These are phyloP conservation scores for Rhizopus sp. DNA, from an alignment of 371 early-diverging fungal species.

Conservation along the genomic window DNA sequence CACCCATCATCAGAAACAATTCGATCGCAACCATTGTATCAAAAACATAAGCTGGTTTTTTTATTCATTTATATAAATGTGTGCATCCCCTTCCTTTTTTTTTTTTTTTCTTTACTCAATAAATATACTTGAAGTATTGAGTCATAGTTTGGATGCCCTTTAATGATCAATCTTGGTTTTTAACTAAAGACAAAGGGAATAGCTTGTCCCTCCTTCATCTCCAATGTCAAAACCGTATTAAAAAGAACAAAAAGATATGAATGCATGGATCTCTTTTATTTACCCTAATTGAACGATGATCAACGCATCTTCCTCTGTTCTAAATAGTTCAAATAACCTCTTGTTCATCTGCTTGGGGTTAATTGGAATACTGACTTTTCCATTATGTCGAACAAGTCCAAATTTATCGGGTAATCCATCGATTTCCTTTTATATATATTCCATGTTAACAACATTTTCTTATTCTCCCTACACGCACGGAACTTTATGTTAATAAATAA, in stretches of 20 bases:
- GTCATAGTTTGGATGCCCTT: constrained; percentile 1
- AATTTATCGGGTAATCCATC: constrained; percentile 61
- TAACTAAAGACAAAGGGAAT: neutral
- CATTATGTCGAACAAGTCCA: constrained; percentile 59
- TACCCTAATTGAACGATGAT: constrained; percentile 33
- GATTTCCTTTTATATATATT: constrained; percentile 49
- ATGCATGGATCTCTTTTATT: neutral
- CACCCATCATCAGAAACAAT: neutral
- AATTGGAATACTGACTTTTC: constrained; percentile 64
- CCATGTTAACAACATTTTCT: neutral
- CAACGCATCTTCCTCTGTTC: constrained; percentile 57
- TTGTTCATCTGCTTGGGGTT: constrained; percentile 63
- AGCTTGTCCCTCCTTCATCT: neutral
- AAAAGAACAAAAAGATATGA: neutral
- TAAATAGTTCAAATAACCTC: constrained; percentile 50
- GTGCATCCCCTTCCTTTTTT: too few species aligned
- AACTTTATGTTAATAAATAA: too few species aligned
- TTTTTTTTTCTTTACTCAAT: neutral
- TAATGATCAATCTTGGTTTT: neutral
- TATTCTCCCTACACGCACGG: neutral
- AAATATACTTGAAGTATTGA: constrained; percentile 3
- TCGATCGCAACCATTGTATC: neutral
- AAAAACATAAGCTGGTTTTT: neutral
- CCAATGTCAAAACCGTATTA: neutral
- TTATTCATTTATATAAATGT: constrained; percentile 1